These are phyloP conservation scores for Symbiodinium natans DNA, from an alignment of 73 alveolate species.

Conservation along the genomic window DNA sequence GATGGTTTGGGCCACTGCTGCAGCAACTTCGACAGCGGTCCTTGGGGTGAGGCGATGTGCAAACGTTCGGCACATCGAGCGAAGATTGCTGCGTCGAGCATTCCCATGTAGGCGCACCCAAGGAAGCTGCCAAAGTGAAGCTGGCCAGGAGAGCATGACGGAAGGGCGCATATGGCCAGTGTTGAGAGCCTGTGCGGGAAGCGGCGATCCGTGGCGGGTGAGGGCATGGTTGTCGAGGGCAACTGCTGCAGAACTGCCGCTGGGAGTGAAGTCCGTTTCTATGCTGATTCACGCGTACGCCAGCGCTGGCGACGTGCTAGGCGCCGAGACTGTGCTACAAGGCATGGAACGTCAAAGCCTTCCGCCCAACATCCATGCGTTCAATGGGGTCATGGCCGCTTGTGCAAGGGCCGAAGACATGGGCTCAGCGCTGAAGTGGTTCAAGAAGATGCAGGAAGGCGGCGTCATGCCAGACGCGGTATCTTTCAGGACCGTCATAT, in stretches of 20 bases:
- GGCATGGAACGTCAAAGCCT: slow-evolving; percentile 9
- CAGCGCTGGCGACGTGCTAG: slow-evolving; percentile 16
- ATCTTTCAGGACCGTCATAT: background rate
- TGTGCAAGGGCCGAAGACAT: slow-evolving; percentile 17
- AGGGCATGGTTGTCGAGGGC: slow-evolving; percentile 31
- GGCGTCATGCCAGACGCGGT: slow-evolving; percentile 27
- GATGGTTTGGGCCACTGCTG: no score
- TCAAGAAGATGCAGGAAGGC: background rate
- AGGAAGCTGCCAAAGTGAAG: background rate
- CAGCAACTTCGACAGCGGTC: no score
- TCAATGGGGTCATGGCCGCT: slow-evolving; percentile 47
- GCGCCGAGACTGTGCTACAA: background rate
- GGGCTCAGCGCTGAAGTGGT: slow-evolving; percentile 33
- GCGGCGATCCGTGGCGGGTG: slow-evolving; percentile 40
- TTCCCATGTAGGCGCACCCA: background rate
- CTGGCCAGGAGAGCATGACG: background rate
- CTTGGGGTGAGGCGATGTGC: background rate
- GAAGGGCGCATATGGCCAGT: background rate
- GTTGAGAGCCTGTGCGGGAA: background rate
- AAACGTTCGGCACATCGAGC: background rate
- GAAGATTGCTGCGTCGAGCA: background rate
- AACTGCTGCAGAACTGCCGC: background rate
- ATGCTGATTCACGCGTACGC: slow-evolving; percentile 28
- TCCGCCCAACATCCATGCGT: slow-evolving; percentile 27
- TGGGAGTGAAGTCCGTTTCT: background rate